Conservation (phyloP, 768 basidiomycete genomes). For the Kockovaella imperatae region DNA sequence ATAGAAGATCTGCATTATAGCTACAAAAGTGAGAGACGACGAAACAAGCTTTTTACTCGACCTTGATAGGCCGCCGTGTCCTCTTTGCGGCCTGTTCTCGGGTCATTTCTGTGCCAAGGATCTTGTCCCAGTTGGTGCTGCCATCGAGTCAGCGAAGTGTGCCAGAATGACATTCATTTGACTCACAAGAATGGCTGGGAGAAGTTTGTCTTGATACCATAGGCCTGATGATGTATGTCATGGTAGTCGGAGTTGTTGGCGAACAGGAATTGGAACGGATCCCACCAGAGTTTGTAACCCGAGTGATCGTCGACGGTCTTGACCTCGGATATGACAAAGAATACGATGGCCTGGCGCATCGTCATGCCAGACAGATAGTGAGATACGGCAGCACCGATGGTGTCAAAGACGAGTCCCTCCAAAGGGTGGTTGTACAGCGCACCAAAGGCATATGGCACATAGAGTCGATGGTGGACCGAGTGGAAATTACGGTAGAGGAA, state of each 20-base stretch:
- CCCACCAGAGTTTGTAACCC: constrained; percentile 80
- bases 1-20: no score
- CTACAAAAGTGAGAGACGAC: no score
- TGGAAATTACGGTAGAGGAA: constrained; percentile 87
- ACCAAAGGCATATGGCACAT: constrained; percentile 94
- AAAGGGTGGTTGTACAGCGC: constrained; percentile 95
- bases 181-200: constrained; percentile 80
- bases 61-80: constrained; percentile 15
- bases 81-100: constrained; percentile 36
- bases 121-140: constrained; percentile 73
- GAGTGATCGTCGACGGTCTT: constrained; percentile 97
- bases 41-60: no score
- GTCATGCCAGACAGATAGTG: constrained; percentile 62
- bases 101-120: constrained; percentile 66
- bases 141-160: background rate
- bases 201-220: constrained; percentile 91
- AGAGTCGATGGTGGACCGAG: constrained; percentile 88
- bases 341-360: constrained; percentile 70
- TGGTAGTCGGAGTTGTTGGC: constrained; percentile 93
- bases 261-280: constrained; percentile 78
- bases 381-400: constrained; percentile 68
- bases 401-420: constrained; percentile 86
- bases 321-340: constrained; percentile 73
- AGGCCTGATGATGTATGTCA: constrained; percentile 92
- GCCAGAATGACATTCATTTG: background rate